Evolutionary conservation across 2,329 filamentous ascomycete genomes (phyloP).

Genomic region (Aspergillus neotritici): DNA sequence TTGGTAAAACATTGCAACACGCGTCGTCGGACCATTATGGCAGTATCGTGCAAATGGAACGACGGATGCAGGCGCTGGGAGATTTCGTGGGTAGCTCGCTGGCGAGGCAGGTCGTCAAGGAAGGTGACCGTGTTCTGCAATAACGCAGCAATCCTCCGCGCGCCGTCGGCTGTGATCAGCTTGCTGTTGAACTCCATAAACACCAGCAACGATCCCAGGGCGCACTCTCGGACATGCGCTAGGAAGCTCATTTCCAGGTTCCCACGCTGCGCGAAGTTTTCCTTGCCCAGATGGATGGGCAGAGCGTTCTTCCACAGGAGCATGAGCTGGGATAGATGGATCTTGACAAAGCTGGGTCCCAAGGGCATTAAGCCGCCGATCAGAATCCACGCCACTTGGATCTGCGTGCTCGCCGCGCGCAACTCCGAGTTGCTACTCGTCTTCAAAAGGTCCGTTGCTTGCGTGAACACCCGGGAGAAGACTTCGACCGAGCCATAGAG

Average conservation of each 20-base stretch:
- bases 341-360: constrained; percentile 97
- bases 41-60: constrained; percentile 81
- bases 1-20: constrained; percentile 94
- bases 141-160: constrained; percentile 87
- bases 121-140: constrained; percentile 91
- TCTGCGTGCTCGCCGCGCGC: constrained; percentile 84
- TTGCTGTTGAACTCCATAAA: constrained; percentile 93
- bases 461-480: constrained; percentile 82
- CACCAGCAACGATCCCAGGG: constrained; percentile 80
- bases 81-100: constrained; percentile 81
- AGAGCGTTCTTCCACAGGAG: constrained; percentile 96
- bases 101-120: constrained; percentile 73
- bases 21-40: constrained; percentile 85
- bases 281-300: constrained; percentile 87
- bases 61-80: constrained; percentile 76
- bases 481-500: constrained; percentile 94
- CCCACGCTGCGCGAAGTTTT: constrained; percentile 78
- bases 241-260: constrained; percentile 87
- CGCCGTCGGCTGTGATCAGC: constrained; percentile 86
- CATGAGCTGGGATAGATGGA: constrained; percentile 88
- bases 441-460: constrained; percentile 88
- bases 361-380: constrained; percentile 95
- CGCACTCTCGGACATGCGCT: constrained; percentile 90
- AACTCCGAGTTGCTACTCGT: constrained; percentile 87
- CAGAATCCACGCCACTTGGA: constrained; percentile 95